Evolutionary conservation across 306 rosid genomes (phyloP).

Genomic region (Prunus dulcis): DNA sequence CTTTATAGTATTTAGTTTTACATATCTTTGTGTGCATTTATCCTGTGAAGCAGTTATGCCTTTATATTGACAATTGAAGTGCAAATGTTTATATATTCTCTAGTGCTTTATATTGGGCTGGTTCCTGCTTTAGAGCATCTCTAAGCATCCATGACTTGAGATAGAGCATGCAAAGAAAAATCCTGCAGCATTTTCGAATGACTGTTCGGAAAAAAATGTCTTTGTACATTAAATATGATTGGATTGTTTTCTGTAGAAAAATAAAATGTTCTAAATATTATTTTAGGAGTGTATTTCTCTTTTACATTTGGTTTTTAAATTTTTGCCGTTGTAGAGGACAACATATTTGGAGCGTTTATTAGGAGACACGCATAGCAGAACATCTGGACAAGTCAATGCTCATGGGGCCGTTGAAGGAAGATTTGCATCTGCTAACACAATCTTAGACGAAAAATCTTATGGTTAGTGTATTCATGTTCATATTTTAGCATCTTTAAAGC

Average conservation of each 20-base stretch:
- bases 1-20: background rate
- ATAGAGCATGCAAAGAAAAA: background rate
- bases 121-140: background rate
- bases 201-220: background rate
- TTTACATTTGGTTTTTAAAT: conserved; percentile 4
- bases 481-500: background rate
- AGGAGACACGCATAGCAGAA: conserved; percentile 43
- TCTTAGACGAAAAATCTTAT: conserved; percentile 13
- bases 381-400: conserved; percentile 26
- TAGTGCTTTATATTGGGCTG: background rate
- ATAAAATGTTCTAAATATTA: background rate
- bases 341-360: conserved; percentile 53
- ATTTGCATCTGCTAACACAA: conserved; percentile 44
- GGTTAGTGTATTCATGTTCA: conserved; percentile 1
- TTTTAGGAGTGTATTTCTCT: conserved; percentile 1
- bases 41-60: background rate
- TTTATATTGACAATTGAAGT: background rate
- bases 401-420: conserved; percentile 31
- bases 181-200: background rate
- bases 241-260: background rate
- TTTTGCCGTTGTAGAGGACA: conserved; percentile 51
- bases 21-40: no score
- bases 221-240: background rate
- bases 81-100: background rate
- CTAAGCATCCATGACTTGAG: no score